Conservation (phyloP, 257 asterid genomes). For the Petunia axillaris region DNA sequence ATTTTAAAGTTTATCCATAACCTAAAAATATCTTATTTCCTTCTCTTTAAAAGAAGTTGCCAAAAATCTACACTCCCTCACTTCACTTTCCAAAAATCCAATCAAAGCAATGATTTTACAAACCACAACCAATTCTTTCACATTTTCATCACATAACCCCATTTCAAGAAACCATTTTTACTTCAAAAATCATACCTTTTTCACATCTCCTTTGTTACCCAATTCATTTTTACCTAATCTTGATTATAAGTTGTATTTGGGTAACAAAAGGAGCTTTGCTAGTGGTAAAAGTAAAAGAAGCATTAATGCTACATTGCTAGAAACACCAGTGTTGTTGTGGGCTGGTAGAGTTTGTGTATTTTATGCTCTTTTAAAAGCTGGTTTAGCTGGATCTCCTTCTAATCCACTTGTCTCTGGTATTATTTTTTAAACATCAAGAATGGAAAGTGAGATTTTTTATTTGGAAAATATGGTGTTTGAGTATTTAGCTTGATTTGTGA, state of each 20-base stretch:
- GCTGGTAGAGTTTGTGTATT: conserved; percentile 87
- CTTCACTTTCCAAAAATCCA: conserved; percentile 3
- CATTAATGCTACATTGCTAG: conserved; percentile 60
- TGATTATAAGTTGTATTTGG: conserved; percentile 44
- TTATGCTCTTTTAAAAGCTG: conserved; percentile 85
- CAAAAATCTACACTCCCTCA: not conserved
- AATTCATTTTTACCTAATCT: conserved; percentile 64
- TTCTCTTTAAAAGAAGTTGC: not conserved
- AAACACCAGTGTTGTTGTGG: conserved; percentile 76
- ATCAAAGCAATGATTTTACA: conserved; percentile 60
- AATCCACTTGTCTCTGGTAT: conserved; percentile 76
- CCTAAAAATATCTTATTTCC: not conserved
- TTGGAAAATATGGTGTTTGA: not conserved
- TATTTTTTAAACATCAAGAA: not conserved
- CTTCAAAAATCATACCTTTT: conserved; percentile 44
- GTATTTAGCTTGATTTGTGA: not conserved
- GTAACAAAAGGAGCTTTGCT: conserved; percentile 32
- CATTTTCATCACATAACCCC: conserved; percentile 31
- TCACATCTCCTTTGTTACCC: conserved; percentile 39
- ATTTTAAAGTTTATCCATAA: not conserved
- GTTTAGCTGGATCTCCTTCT: conserved; percentile 92
- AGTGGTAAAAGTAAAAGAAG: conserved; percentile 23
- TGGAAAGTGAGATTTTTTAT: not conserved
- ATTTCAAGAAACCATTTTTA: conserved; percentile 30
- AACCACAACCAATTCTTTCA: conserved; percentile 32